phyloP scores from a whole-genome alignment of 2,329 filamentous ascomycete genomes.

The Cladorrhinum sp. region DNA sequence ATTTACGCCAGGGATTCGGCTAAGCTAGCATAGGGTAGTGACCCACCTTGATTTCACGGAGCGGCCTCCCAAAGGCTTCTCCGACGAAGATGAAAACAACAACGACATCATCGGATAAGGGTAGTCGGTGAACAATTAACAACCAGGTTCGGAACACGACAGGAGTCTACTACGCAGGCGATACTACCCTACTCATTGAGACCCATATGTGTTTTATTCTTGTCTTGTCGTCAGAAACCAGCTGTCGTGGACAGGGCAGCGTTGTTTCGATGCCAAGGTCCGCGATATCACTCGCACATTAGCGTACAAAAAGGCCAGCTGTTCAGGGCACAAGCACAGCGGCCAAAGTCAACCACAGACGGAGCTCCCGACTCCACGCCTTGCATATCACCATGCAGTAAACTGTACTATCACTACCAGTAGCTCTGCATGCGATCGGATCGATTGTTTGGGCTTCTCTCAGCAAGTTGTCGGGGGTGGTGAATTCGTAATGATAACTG shows the following conservation, averaged over 20 bases:
- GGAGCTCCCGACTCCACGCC: not conserved
- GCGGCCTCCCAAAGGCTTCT: conserved; percentile 10
- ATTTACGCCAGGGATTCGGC: conserved; percentile 21
- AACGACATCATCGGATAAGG: not conserved
- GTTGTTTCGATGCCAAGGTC: not conserved
- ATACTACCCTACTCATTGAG: not conserved
- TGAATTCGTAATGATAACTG: not conserved
- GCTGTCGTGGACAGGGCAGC: not conserved
- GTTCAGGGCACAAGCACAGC: not conserved
- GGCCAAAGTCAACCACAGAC: not conserved
- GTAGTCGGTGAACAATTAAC: not conserved
- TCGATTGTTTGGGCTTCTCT: not conserved
- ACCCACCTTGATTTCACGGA: conserved; percentile 5
- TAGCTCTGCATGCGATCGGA: not conserved
- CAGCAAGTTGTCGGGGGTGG: not conserved
- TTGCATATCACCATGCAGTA: conserved; percentile 5
- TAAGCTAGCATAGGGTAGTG: conserved; percentile 4
- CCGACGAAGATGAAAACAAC: not conserved
- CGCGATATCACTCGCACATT: not conserved
- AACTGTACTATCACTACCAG: not conserved
- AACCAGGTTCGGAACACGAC: not conserved
- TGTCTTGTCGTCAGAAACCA: too few species aligned
- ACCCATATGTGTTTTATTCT: not conserved
- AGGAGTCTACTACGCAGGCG: not conserved
- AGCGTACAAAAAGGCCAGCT: not conserved